Evolutionary conservation across 352 stramenopile species (phyloP).

Genomic region (Phytophthora tentaculata): DNA sequence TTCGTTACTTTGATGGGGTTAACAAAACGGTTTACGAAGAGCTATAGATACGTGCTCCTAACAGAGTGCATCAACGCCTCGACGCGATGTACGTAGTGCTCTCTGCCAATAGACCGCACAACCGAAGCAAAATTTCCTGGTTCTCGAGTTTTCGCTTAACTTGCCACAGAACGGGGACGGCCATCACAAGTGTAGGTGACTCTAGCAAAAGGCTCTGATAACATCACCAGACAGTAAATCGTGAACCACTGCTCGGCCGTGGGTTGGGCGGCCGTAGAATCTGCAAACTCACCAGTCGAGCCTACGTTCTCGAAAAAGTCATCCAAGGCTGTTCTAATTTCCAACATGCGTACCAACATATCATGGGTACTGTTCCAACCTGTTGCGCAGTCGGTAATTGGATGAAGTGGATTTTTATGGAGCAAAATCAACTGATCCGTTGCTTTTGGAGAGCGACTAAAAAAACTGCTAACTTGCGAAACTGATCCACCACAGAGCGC

Average conservation of each 20-base stretch:
- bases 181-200: constrained; percentile 3
- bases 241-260: constrained; percentile 10
- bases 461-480: constrained; percentile 7
- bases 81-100: neutral
- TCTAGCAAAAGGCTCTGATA: neutral
- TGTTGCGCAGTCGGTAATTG: neutral
- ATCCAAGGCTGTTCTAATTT: neutral
- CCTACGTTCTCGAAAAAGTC: constrained; percentile 4
- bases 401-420: neutral
- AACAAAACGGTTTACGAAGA: neutral
- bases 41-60: neutral
- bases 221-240: neutral
- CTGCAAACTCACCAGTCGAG: neutral
- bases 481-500: neutral
- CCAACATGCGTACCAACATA: constrained; percentile 3
- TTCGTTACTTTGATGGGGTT: no score
- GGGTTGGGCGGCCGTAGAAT: constrained; percentile 1
- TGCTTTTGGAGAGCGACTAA: constrained; percentile 7
- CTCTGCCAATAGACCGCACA: neutral
- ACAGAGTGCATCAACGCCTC: constrained; percentile 1
- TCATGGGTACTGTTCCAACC: constrained; percentile 6
- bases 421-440: neutral
- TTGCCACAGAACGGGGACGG: neutral
- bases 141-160: neutral
- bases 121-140: neutral